Conservation (phyloP, 257 asterid species). For the Striga asiatica region DNA sequence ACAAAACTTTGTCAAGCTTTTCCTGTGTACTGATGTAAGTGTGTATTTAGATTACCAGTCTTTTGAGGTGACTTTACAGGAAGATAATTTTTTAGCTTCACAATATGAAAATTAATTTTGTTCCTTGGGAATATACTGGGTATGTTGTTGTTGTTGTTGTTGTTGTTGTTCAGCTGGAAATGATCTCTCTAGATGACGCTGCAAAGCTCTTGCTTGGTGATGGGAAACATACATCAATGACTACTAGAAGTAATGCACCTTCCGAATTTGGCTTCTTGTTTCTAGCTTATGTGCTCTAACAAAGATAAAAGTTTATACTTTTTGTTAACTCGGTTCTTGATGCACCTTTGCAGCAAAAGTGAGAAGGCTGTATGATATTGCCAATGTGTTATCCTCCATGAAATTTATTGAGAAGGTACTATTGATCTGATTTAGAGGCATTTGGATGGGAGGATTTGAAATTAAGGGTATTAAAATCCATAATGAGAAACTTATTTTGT, state of each 20-base stretch:
- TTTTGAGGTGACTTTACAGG: no score
- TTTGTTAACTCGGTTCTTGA: slow-evolving; percentile 11
- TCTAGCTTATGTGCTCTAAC: background rate
- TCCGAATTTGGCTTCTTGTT: background rate
- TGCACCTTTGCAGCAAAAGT: slow-evolving; percentile 67
- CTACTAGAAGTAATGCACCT: slow-evolving; percentile 65
- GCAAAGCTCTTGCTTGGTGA: slow-evolving; percentile 87
- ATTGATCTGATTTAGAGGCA: background rate
- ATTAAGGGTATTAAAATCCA: no score
- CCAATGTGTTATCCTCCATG: slow-evolving; percentile 92
- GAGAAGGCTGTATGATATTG: slow-evolving; percentile 90
- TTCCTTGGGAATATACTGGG: no score
- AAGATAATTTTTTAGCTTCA: no score
- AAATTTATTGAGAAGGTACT: slow-evolving; percentile 91
- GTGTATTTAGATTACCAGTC: background rate
- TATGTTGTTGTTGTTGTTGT: no score
- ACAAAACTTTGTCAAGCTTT: slow-evolving; percentile 85
- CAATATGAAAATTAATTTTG: slow-evolving; percentile 77
- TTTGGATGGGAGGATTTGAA: no score
- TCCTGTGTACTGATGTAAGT: slow-evolving; percentile 76
- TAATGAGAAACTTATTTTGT: no score
- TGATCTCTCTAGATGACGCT: slow-evolving; percentile 94
- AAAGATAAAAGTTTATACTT: background rate
- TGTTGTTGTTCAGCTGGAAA: slow-evolving; percentile 84
- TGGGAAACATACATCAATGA: slow-evolving; percentile 81